Evolutionary conservation across 345 rosid genomes (phyloP), one percentile per base, ranked within the genome.

Genomic region (Pistacia integerrima): DNA sequence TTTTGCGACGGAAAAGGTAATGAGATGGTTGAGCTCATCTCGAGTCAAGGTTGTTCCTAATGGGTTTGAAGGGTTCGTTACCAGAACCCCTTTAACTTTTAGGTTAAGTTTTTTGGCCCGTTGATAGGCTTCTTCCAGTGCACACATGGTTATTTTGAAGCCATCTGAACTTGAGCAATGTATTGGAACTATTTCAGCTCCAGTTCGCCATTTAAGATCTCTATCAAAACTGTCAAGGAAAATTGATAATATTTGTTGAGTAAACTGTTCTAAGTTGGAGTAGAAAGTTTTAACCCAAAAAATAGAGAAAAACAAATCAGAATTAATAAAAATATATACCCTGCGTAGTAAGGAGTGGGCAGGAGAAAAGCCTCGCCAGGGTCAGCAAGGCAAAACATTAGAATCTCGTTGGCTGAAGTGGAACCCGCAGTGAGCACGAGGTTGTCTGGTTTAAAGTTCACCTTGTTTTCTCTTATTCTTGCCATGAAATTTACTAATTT

Each of bases 61-160:
- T 1, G 97, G 99, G 79, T 95, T 95, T 3, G 97, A 93, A 60
- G 98, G 99, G 82, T 93, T 95, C 2, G 99, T 95, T 22, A 93
- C 85, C 35, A 93, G 68, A 17, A 93, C 88, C 36, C 94, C 98
- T 70, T 86, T 91, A 3, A 93, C 96, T 11, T 80, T 89, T 20
- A 92, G 76, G 52, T 83, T 80, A 18, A 81, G 90, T 49, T 74
- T 79, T 58, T 81, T 81, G 48, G 99, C 92, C 56, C 77, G 83
- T 55, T 80, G 69, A 69, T 87, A 89, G 5, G 98, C 98, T 71
- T 90, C 80, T 77, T 91, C 96, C 46, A 95, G 76, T 59, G 96
- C 90, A 2, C 79, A 59, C 81, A 62, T 49, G 10, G 93, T 91
- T 46, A 92, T 83, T 74, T 77, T 83, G 84, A 83, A 92, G 16